phyloP scores from a whole-genome alignment of 352 stramenopile genomes.

The Phytophthora sansomeana region DNA sequence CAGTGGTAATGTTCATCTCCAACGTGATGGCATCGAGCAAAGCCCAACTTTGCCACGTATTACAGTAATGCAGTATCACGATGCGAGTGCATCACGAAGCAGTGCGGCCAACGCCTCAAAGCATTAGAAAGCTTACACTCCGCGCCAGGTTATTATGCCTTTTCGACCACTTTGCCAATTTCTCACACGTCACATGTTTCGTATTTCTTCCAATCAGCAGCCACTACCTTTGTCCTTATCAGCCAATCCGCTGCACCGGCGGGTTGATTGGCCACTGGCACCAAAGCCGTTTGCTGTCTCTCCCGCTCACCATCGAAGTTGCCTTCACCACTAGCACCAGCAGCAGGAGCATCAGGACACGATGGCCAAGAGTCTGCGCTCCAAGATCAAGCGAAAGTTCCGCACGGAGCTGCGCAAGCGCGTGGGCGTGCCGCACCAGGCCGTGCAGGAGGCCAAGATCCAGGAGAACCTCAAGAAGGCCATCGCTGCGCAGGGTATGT shows the following conservation, averaged over 20 bases:
- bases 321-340: background rate
- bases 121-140: too few relatives aligned
- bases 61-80: too few relatives aligned
- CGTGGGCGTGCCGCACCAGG: slow-evolving; percentile 81
- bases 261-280: slow-evolving; percentile 39
- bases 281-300: slow-evolving; percentile 24
- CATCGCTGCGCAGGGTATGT: slow-evolving; percentile 68
- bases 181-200: slow-evolving; percentile 38
- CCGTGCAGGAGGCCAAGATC: slow-evolving; percentile 78
- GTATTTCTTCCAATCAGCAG: slow-evolving; percentile 24
- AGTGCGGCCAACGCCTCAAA: too few relatives aligned
- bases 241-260: slow-evolving; percentile 20
- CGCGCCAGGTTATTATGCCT: too few relatives aligned
- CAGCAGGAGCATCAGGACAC: slow-evolving; percentile 18
- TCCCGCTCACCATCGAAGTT: slow-evolving; percentile 30
- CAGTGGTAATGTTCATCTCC: too few relatives aligned
- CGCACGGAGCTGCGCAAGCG: slow-evolving; percentile 86
- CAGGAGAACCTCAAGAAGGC: slow-evolving; percentile 88
- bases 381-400: slow-evolving; percentile 92
- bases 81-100: too few relatives aligned
- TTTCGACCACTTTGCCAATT: too few relatives aligned
- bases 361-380: slow-evolving; percentile 91
- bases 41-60: too few relatives aligned
- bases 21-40: too few relatives aligned
- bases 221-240: background rate